Conservation (phyloP, 305 asterid genomes). For the Fraxinus latifolia region DNA sequence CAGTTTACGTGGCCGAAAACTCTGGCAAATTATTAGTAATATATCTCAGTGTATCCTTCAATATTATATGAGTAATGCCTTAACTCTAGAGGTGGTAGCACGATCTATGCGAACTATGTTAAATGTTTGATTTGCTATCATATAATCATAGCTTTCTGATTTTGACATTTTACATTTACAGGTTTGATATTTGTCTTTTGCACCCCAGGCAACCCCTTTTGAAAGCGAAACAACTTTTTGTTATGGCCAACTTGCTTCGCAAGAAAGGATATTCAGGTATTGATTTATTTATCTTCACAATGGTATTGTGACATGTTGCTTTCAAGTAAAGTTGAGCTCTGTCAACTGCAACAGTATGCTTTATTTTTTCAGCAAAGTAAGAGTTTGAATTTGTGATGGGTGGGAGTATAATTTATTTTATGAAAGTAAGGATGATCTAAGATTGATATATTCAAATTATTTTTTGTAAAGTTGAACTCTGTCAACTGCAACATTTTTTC, state of each 20-base stretch:
- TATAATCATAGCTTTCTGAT: constrained; percentile 26
- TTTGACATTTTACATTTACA: constrained; percentile 33
- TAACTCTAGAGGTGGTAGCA: neutral
- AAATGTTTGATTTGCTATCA: constrained; percentile 12
- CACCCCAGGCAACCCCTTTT: constrained; percentile 85
- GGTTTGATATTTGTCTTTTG: constrained; percentile 52
- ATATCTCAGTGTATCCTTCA: neutral
- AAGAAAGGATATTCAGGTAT: constrained; percentile 80
- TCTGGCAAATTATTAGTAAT: neutral
- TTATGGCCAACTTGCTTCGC: constrained; percentile 77
- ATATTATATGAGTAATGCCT: constrained; percentile 10
- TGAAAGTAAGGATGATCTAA: neutral
- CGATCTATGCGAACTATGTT: neutral
- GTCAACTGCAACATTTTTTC: constrained; percentile 3
- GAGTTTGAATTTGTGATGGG: neutral
- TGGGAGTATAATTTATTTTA: neutral
- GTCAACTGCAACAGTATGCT: constrained; percentile 11
- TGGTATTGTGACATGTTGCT: constrained; percentile 9
- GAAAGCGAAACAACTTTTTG: constrained; percentile 86
- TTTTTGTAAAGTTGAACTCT: constrained; percentile 11
- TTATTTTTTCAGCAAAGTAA: neutral
- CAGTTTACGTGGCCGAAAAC: neutral
- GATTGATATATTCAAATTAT: neutral
- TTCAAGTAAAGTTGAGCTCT: constrained; percentile 17
- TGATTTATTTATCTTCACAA: constrained; percentile 17